These are phyloP conservation scores for Aspergillus caelatus DNA, from an alignment of 2,329 filamentous ascomycete species.

Conservation along the genomic window DNA sequence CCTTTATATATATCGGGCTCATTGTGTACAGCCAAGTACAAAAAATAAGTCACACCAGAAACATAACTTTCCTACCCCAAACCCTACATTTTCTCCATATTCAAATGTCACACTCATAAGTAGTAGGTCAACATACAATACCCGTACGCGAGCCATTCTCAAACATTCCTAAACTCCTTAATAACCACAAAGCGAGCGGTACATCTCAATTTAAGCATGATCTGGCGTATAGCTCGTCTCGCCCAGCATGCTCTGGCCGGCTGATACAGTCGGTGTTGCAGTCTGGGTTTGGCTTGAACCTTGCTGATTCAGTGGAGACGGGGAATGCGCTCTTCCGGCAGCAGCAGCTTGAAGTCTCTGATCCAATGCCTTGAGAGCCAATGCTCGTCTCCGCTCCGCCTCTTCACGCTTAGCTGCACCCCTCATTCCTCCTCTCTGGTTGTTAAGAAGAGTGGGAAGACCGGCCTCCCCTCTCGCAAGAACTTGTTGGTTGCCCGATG, in stretches of 20 bases:
- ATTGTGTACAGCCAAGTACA: background rate
- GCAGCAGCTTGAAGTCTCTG: slow-evolving; percentile 87
- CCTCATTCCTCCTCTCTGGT: slow-evolving; percentile 45
- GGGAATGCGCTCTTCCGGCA: slow-evolving; percentile 51
- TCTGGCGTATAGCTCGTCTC: slow-evolving; percentile 73
- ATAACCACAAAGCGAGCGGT: slow-evolving; percentile 8
- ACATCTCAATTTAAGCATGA: slow-evolving; percentile 38
- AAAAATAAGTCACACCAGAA: background rate
- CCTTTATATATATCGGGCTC: background rate
- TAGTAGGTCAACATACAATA: background rate
- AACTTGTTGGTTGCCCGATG: slow-evolving; percentile 72
- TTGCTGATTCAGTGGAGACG: slow-evolving; percentile 35
- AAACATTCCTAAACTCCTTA: slow-evolving; percentile 21
- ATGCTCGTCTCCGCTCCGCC: slow-evolving; percentile 82
- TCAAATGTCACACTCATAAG: background rate
- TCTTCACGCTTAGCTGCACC: slow-evolving; percentile 78
- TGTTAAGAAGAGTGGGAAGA: slow-evolving; percentile 61
- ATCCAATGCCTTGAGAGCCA: slow-evolving; percentile 89
- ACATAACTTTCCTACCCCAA: background rate
- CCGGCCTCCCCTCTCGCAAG: slow-evolving; percentile 65
- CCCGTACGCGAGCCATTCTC: slow-evolving; percentile 10
- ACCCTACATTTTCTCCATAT: background rate
- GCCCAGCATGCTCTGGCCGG: slow-evolving; percentile 63
- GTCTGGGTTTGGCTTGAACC: slow-evolving; percentile 44
- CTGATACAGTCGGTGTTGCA: slow-evolving; percentile 58